Evolutionary conservation across 139 green algal species (phyloP).

Genomic region (Chlamydomonas sphaeroides): DNA sequence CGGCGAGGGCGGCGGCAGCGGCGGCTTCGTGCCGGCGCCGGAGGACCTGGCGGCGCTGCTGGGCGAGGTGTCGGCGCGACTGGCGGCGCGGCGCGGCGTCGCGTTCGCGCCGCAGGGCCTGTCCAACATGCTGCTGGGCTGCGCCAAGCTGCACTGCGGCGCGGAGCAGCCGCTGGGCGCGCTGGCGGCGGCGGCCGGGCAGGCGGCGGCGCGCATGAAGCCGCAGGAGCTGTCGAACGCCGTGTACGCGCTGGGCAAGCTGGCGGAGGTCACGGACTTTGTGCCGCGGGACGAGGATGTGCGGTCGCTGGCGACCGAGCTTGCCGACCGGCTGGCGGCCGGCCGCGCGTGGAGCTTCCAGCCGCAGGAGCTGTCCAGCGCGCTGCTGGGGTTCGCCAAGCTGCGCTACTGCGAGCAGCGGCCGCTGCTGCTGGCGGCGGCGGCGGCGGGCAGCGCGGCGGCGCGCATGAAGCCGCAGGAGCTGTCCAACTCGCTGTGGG

Average conservation of each 20-base stretch:
- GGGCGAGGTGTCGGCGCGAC: not conserved
- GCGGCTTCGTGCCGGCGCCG: too few relatives aligned
- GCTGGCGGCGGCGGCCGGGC: not conserved
- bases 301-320: not conserved
- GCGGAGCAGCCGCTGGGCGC: not conserved
- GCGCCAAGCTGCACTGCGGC: not conserved
- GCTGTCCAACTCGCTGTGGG: conserved; percentile 39
- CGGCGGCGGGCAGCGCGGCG: too few relatives aligned
- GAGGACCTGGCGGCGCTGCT: not conserved
- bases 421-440: too few relatives aligned
- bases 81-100: not conserved
- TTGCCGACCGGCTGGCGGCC: not conserved
- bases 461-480: not conserved
- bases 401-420: too few relatives aligned
- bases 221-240: conserved; percentile 11
- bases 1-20: too few relatives aligned
- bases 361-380: not conserved
- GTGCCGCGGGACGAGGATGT: not conserved
- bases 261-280: not conserved
- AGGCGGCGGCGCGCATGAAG: not conserved
- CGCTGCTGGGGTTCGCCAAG: not conserved
- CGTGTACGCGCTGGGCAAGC: conserved; percentile 33
- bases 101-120: not conserved
- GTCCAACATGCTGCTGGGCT: not conserved
- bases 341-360: too few relatives aligned